Evolutionary conservation across 2,329 filamentous ascomycete species (phyloP).

Genomic region (Penicillium thymicola): DNA sequence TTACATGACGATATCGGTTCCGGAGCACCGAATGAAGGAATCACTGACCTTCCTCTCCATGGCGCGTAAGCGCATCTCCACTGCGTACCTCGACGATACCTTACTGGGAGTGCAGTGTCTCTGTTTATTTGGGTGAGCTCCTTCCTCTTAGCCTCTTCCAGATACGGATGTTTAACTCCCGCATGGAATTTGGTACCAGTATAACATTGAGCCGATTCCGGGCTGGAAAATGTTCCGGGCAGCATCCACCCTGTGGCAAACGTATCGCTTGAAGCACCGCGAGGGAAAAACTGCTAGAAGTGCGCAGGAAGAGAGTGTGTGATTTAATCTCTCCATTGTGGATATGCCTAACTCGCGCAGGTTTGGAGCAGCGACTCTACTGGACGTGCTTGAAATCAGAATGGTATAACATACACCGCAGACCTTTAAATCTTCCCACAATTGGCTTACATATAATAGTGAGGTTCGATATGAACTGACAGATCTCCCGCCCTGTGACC

Average conservation of each 20-base stretch:
- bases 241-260: constrained; percentile 27
- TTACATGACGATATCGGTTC: constrained; percentile 21
- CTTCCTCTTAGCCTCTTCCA: not conserved
- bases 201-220: constrained; percentile 25
- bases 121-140: constrained; percentile 23
- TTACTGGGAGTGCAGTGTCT: constrained; percentile 24
- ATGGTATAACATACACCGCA: constrained; percentile 13
- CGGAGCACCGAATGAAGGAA: constrained; percentile 24
- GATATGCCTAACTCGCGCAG: constrained; percentile 10
- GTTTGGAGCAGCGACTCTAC: constrained; percentile 25
- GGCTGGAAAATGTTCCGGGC: constrained; percentile 29
- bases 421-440: not conserved
- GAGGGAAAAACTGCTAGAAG: constrained; percentile 18
- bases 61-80: constrained; percentile 24
- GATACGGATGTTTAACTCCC: not conserved
- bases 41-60: constrained; percentile 22
- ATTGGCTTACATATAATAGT: constrained; percentile 7
- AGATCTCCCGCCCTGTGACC: constrained; percentile 24
- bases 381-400: constrained; percentile 28
- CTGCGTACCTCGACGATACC: constrained; percentile 23
- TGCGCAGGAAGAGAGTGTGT: constrained; percentile 25
- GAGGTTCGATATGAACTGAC: constrained; percentile 26
- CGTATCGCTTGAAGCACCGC: constrained; percentile 25
- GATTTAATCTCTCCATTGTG: not conserved
- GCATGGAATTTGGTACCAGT: constrained; percentile 26